A percentile compares a stretch with the other conserved stretches of the same genome.
Evolutionary conservation across 305 asterid species (phyloP).

Genomic region (Fraxinus sp.): DNA sequence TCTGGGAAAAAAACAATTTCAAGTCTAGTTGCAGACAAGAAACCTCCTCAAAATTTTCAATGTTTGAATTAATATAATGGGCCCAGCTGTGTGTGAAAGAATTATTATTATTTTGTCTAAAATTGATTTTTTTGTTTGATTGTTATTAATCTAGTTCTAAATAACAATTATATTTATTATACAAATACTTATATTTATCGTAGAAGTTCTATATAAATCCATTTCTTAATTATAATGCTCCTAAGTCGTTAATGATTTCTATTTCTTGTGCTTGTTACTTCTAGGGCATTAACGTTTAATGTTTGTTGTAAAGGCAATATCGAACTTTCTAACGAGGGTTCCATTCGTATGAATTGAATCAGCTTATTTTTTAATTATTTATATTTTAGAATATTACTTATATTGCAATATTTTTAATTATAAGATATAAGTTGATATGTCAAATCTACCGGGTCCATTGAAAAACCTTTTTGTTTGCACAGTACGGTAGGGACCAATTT

Average conservation of each 20-base stretch:
- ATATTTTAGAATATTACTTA: background rate
- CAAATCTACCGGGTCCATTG: conserved; percentile 15
- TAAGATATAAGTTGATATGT: conserved; percentile 12
- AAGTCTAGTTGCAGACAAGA: conserved; percentile 40
- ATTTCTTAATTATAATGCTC: background rate
- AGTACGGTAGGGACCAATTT: conserved; percentile 24
- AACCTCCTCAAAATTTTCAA: conserved; percentile 44
- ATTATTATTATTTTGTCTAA: background rate
- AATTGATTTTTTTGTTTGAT: background rate
- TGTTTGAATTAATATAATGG: background rate
- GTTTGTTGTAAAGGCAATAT: too few species aligned
- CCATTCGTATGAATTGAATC: background rate
- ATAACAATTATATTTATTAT: background rate
- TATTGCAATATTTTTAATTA: background rate
- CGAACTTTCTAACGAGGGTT: too few species aligned
- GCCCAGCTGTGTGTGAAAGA: background rate
- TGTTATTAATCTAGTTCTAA: background rate
- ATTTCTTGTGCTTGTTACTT: too few species aligned
- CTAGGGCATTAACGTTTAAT: too few species aligned
- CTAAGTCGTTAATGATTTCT: background rate
- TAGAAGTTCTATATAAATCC: background rate
- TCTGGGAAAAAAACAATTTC: conserved; percentile 18
- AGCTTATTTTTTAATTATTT: background rate
- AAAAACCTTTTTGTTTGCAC: conserved; percentile 14
- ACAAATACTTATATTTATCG: background rate